Conservation (phyloP, 805 yeast species). For the Tetrapisispora phaffii region DNA sequence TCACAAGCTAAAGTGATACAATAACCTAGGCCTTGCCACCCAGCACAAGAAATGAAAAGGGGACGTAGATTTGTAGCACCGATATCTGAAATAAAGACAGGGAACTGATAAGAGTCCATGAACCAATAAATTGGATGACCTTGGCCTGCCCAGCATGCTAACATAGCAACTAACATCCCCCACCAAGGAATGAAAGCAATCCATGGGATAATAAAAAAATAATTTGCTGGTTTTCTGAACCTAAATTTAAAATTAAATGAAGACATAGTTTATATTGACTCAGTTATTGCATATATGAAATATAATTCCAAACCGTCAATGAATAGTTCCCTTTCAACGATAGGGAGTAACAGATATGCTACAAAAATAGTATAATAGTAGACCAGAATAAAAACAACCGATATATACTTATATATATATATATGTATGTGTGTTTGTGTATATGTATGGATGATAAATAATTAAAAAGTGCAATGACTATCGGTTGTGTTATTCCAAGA, state of each 20-base stretch:
- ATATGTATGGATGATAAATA: no score
- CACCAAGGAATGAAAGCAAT: constrained; percentile 67
- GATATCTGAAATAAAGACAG: constrained; percentile 71
- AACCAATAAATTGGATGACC: constrained; percentile 65
- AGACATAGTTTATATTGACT: neutral
- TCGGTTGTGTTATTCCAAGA: no score
- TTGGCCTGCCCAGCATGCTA: constrained; percentile 66
- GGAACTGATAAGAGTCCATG: constrained; percentile 36
- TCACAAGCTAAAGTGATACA: constrained; percentile 56
- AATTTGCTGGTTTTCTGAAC: constrained; percentile 30
- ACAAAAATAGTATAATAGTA: no score
- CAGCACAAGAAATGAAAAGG: constrained; percentile 67
- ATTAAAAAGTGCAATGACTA: no score
- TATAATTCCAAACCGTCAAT: no score
- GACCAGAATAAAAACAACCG: no score
- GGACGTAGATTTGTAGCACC: constrained; percentile 85
- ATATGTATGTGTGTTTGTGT: no score
- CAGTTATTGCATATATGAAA: neutral
- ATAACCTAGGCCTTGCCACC: constrained; percentile 66
- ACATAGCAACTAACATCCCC: constrained; percentile 78
- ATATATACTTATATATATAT: no score
- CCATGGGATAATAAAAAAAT: constrained; percentile 51
- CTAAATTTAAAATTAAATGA: constrained; percentile 1
- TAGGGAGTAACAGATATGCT: no score
- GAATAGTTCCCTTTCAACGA: no score